phyloP scores from a whole-genome alignment of 1,284 basidiomycete species.

The Gymnopus androsaceus region DNA sequence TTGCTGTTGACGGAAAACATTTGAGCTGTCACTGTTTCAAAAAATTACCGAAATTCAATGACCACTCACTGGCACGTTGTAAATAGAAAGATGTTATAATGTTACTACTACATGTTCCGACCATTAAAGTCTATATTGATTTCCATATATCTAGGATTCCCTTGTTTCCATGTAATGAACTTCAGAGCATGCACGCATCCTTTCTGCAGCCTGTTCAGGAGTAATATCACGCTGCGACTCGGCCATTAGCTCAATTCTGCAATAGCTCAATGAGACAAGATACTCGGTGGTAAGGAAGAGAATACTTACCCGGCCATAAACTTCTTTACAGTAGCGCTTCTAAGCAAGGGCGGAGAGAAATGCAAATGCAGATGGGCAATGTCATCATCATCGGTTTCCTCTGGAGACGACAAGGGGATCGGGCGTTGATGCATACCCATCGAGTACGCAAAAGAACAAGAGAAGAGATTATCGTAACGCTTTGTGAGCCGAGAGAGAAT shows the following conservation, averaged over 20 bases:
- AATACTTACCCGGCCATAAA: constrained; percentile 83
- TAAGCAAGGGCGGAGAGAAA: constrained; percentile 85
- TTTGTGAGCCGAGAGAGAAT: constrained; percentile 69
- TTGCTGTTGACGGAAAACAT: too few species aligned
- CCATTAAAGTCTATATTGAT: too few species aligned
- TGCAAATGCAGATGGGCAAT: constrained; percentile 87
- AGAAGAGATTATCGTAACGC: constrained; percentile 85
- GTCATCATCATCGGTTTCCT: constrained; percentile 46
- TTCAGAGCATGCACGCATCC: constrained; percentile 48
- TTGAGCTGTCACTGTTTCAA: too few species aligned
- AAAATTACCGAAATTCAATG: too few species aligned
- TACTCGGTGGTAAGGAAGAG: constrained; percentile 2
- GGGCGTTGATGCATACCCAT: constrained; percentile 93
- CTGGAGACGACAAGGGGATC: constrained; percentile 40
- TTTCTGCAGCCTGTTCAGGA: constrained; percentile 83
- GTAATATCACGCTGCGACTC: constrained; percentile 92
- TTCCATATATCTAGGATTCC: too few species aligned
- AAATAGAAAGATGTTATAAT: too few species aligned
- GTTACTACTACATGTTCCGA: too few species aligned
- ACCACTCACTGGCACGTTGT: too few species aligned
- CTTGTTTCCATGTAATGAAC: constrained; percentile 41
- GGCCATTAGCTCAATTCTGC: constrained; percentile 88
- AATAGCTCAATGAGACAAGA: not conserved
- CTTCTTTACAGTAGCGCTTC: constrained; percentile 84
- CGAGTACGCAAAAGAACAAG: constrained; percentile 91